phyloP scores from a whole-genome alignment of 2,329 filamentous ascomycete species.

The Botryotinia calthae region DNA sequence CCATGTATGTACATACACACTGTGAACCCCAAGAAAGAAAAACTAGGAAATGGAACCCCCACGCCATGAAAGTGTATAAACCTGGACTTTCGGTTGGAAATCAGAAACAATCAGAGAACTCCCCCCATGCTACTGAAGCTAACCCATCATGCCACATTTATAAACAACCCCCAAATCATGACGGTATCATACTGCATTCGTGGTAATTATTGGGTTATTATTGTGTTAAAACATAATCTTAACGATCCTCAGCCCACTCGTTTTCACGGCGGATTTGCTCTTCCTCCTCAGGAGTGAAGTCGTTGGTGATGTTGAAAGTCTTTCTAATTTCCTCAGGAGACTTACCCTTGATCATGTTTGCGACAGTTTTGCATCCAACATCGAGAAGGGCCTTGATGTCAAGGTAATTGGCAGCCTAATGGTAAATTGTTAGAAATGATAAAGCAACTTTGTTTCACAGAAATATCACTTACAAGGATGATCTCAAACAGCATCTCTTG shows the following conservation, averaged over 20 bases:
- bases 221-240: slow-evolving; percentile 38
- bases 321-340: slow-evolving; percentile 98
- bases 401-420: slow-evolving; percentile 91
- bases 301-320: slow-evolving; percentile 99
- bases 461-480: slow-evolving; percentile 70
- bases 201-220: too few relatives aligned
- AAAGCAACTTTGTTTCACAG: neutral
- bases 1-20: neutral
- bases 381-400: slow-evolving; percentile 98
- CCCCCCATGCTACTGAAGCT: neutral
- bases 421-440: neutral
- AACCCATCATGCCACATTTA: slow-evolving; percentile 1
- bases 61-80: neutral
- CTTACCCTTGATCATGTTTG: slow-evolving; percentile 99
- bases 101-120: slow-evolving; percentile 2
- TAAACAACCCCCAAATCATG: neutral
- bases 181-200: neutral
- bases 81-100: slow-evolving; percentile 3
- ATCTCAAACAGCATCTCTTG: slow-evolving; percentile 99
- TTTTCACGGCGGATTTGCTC: slow-evolving; percentile 94
- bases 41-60: neutral
- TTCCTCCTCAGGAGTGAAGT: slow-evolving; percentile 98
- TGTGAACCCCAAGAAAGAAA: neutral
- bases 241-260: slow-evolving; percentile 85
- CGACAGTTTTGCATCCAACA: slow-evolving; percentile 98